These are phyloP conservation scores for Colletotrichum trifolii DNA, from an alignment of 2,329 filamentous ascomycete genomes.

Conservation along the genomic window DNA sequence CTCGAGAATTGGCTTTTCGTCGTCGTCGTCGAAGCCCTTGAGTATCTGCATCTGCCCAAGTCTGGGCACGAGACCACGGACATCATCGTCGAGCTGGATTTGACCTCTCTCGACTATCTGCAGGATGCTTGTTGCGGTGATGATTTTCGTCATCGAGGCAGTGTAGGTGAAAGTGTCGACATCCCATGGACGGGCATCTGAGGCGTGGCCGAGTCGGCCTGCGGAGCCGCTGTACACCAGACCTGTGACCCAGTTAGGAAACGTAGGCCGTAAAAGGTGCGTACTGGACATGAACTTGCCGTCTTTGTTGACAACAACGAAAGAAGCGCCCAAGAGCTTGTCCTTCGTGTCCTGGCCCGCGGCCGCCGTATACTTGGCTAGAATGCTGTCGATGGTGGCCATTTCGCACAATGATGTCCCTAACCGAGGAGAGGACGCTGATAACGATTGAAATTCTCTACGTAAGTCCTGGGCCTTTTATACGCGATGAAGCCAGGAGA, in stretches of 20 bases:
- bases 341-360: slow-evolving; percentile 43
- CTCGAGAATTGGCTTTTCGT: slow-evolving; percentile 50
- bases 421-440: background rate
- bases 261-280: background rate
- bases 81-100: slow-evolving; percentile 50
- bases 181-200: slow-evolving; percentile 44
- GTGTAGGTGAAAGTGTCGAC: slow-evolving; percentile 49
- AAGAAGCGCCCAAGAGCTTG: slow-evolving; percentile 51
- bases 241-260: slow-evolving; percentile 38
- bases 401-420: background rate
- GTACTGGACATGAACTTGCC: slow-evolving; percentile 38
- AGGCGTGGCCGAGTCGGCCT: slow-evolving; percentile 48
- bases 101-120: slow-evolving; percentile 52
- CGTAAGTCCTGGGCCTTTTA: background rate
- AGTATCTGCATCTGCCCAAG: slow-evolving; percentile 49
- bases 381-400: slow-evolving; percentile 39
- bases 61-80: slow-evolving; percentile 48
- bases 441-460: background rate
- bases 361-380: slow-evolving; percentile 44
- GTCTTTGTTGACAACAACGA: slow-evolving; percentile 47
- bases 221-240: slow-evolving; percentile 49
- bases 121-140: slow-evolving; percentile 50
- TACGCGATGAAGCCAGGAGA: background rate
- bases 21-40: slow-evolving; percentile 47
- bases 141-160: slow-evolving; percentile 58